Conservation (phyloP, 192 early-diverging fungal species). For the Coemansia asiatica region DNA sequence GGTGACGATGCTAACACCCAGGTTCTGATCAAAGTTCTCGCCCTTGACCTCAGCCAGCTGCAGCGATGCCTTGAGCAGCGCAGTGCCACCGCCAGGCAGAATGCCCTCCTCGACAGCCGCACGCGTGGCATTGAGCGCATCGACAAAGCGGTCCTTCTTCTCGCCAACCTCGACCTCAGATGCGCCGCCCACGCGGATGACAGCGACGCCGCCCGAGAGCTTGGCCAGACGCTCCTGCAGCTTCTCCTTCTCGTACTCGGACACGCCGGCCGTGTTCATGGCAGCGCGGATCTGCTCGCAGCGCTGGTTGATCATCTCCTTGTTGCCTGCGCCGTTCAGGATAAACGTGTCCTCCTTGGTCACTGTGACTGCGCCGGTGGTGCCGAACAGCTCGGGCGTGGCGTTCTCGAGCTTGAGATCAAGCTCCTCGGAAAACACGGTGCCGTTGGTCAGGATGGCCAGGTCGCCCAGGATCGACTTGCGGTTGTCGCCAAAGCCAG, state of each 20-base stretch:
- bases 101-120: constrained; percentile 99
- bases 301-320: constrained; percentile 86
- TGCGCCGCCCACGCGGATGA: constrained; percentile 97
- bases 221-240: constrained; percentile 99
- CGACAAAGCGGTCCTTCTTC: constrained; percentile 99
- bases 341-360: constrained; percentile 99
- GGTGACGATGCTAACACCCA: constrained; percentile 95
- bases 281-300: constrained; percentile 96
- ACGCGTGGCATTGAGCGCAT: constrained; percentile 97
- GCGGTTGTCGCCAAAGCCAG: constrained; percentile 99
- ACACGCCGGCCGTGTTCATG: constrained; percentile 76
- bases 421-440: constrained; percentile 96
- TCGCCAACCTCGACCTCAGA: constrained; percentile 99
- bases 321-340: constrained; percentile 91
- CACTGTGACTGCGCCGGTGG: constrained; percentile 83
- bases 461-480: constrained; percentile 98
- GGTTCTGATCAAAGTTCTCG: constrained; percentile 99
- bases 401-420: constrained; percentile 96
- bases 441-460: constrained; percentile 93
- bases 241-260: constrained; percentile 99
- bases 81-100: constrained; percentile 97
- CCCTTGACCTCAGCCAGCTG: constrained; percentile 79
- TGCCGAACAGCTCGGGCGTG: constrained; percentile 87
- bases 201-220: constrained; percentile 96
- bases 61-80: constrained; percentile 91